These are phyloP conservation scores for Zygotorulaspora florentina DNA, from an alignment of 805 yeast species.

Conservation along the genomic window DNA sequence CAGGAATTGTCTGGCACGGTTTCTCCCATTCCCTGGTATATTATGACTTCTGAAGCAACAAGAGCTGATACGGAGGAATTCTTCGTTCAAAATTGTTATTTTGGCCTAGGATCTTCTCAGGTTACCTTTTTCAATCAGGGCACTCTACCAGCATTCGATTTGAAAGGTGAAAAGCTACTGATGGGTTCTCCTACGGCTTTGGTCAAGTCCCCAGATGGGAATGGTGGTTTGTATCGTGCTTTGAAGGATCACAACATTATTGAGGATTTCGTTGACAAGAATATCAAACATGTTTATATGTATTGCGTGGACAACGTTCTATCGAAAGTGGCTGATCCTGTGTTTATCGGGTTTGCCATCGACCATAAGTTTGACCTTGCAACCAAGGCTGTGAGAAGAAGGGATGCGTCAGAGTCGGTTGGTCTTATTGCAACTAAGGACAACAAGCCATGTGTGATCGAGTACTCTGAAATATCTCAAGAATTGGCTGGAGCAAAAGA, in stretches of 20 bases:
- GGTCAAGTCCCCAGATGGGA: conserved; percentile 94
- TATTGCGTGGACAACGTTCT: conserved; percentile 94
- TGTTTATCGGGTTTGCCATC: conserved; percentile 76
- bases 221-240: conserved; percentile 94
- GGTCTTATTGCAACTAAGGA: conserved; percentile 81
- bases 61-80: conserved; percentile 67
- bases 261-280: conserved; percentile 60
- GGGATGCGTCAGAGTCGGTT: conserved; percentile 81
- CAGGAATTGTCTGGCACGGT: conserved; percentile 38
- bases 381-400: conserved; percentile 91
- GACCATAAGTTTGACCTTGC: conserved; percentile 66
- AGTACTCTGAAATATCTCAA: conserved; percentile 81
- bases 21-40: conserved; percentile 66
- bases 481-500: conserved; percentile 69
- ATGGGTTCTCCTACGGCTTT: conserved; percentile 51
- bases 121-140: conserved; percentile 90
- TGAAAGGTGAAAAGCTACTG: conserved; percentile 65
- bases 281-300: conserved; percentile 88
- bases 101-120: conserved; percentile 62
- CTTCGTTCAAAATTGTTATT: conserved; percentile 57
- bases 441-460: conserved; percentile 80
- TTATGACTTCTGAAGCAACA: conserved; percentile 94
- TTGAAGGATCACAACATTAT: conserved; percentile 59
- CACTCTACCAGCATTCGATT: conserved; percentile 80
- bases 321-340: conserved; percentile 91